Conservation (phyloP, 1,139 yeast species). For the Hyphopichia burtonii region DNA sequence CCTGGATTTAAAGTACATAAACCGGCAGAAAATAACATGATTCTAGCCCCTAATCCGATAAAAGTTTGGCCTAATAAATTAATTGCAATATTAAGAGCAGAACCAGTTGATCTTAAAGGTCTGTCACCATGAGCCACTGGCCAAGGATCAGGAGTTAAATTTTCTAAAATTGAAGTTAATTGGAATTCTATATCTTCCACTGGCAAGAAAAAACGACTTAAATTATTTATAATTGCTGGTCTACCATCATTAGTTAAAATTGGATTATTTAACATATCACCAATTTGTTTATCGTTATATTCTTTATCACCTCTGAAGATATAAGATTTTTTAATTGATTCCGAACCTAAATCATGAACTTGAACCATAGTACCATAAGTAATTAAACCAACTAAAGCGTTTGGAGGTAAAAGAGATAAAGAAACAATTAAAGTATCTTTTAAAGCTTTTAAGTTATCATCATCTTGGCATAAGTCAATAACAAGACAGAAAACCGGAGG, state of each 20-base stretch:
- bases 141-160: conserved; percentile 87
- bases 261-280: conserved; percentile 67
- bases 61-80: conserved; percentile 82
- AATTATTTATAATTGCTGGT: conserved; percentile 15
- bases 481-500: conserved; percentile 95
- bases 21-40: conserved; percentile 90
- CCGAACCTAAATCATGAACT: conserved; percentile 86
- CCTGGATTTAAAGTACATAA: conserved; percentile 97
- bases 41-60: conserved; percentile 86
- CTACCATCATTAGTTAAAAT: conserved; percentile 29
- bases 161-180: conserved; percentile 77
- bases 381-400: conserved; percentile 86
- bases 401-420: conserved; percentile 83
- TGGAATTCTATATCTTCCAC: conserved; percentile 85
- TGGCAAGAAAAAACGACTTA: conserved; percentile 80
- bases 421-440: conserved; percentile 84
- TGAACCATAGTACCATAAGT: conserved; percentile 95
- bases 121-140: conserved; percentile 84
- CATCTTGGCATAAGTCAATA: conserved; percentile 92
- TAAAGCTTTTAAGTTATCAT: conserved; percentile 84
- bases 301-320: conserved; percentile 94
- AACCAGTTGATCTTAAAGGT: conserved; percentile 90
- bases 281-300: conserved; percentile 71
- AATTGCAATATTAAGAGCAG: conserved; percentile 85
- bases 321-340: conserved; percentile 73